A percentile compares a stretch with the other conserved stretches of the same genome.
phyloP scores from a whole-genome alignment of 208 protist genomes.

The Porcisia deanei region DNA sequence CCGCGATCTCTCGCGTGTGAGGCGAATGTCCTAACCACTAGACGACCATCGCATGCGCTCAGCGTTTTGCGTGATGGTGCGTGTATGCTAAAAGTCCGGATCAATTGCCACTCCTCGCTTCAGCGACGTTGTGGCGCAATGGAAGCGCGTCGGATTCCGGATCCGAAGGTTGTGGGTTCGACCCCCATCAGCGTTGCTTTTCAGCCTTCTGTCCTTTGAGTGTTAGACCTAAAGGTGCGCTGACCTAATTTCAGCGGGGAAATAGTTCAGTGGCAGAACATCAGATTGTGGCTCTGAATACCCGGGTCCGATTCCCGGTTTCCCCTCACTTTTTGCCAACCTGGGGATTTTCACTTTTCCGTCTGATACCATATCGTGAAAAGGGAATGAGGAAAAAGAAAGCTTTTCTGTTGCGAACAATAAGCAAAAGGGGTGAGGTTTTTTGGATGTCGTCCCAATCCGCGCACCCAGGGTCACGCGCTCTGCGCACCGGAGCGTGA shows the following conservation, averaged over 20 bases:
- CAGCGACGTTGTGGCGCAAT: conserved; percentile 53
- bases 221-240: too few relatives aligned
- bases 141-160: conserved; percentile 53
- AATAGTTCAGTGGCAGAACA: conserved; percentile 89
- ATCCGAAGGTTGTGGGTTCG: conserved; percentile 74
- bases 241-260: conserved; percentile 25
- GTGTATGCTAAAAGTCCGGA: too few relatives aligned
- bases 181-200: conserved; percentile 75
- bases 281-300: conserved; percentile 88
- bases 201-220: neutral
- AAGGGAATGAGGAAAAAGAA: too few relatives aligned
- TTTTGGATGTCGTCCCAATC: too few relatives aligned
- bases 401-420: too few relatives aligned
- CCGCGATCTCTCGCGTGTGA: conserved; percentile 93
- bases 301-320: conserved; percentile 89
- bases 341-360: too few relatives aligned
- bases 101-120: neutral
- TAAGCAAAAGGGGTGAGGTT: too few relatives aligned
- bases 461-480: too few relatives aligned
- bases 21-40: conserved; percentile 96
- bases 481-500: too few relatives aligned
- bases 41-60: too few relatives aligned
- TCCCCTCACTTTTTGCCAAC: conserved; percentile 68
- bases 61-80: conserved; percentile 29
- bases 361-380: too few relatives aligned